Evolutionary conservation across 768 basidiomycete species (phyloP).

Genomic region (Boletus sp.): DNA sequence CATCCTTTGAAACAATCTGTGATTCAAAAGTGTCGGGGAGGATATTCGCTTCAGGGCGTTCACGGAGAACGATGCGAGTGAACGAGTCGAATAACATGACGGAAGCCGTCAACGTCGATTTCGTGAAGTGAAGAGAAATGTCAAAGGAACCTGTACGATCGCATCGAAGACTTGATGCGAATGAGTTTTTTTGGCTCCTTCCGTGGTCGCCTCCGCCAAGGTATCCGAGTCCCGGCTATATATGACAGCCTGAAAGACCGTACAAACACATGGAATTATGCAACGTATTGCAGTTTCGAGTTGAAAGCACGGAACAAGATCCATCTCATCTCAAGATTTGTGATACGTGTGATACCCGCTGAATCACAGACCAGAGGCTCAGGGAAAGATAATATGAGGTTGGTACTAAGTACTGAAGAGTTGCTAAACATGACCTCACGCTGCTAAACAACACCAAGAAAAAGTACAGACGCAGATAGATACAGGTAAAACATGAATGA

Average conservation of each 20-base stretch:
- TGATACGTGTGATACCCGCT: neutral
- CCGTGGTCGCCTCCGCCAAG: no score
- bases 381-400: neutral
- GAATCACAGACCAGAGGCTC: neutral
- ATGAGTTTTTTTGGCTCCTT: neutral
- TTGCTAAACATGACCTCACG: neutral
- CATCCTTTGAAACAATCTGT: conserved; percentile 49
- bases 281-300: no score
- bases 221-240: no score
- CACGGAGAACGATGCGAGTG: conserved; percentile 70
- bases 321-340: no score
- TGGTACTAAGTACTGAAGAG: neutral
- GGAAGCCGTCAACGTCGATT: neutral
- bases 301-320: no score
- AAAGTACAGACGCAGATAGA: conserved; percentile 15
- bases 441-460: conserved; percentile 2
- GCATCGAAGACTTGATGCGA: neutral
- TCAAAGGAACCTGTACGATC: neutral
- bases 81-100: conserved; percentile 36
- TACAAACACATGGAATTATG: no score
- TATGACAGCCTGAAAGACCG: no score
- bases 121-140: neutral
- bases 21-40: conserved; percentile 70
- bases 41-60: conserved; percentile 68
- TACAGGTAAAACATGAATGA: conserved; percentile 6